Conservation (phyloP, 805 yeast genomes). For the Naumovozyma baii region DNA sequence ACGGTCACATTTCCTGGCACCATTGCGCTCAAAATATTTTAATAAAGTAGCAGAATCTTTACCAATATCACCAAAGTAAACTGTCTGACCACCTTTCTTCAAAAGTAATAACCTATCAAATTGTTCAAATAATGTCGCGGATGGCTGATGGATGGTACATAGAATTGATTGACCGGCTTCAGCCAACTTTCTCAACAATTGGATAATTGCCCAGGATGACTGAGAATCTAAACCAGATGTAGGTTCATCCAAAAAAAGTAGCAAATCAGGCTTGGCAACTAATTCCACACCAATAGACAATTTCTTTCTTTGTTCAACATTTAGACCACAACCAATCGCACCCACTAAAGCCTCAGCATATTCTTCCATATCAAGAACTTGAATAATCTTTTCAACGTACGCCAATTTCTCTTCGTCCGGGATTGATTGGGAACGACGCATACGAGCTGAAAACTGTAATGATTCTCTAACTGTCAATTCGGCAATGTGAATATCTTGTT, state of each 20-base stretch:
- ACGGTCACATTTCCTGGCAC: slow-evolving; percentile 50
- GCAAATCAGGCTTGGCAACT: slow-evolving; percentile 50
- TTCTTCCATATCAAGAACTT: slow-evolving; percentile 49
- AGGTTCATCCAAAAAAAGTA: slow-evolving; percentile 54
- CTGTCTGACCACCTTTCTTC: slow-evolving; percentile 62
- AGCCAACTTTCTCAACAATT: slow-evolving; percentile 48
- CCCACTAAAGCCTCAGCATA: slow-evolving; percentile 68
- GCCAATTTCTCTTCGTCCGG: slow-evolving; percentile 45
- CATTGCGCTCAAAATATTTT: slow-evolving; percentile 52
- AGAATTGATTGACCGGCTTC: slow-evolving; percentile 58
- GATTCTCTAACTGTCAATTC: slow-evolving; percentile 66
- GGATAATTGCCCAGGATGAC: slow-evolving; percentile 52
- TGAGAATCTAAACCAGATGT: slow-evolving; percentile 55
- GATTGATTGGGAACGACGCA: slow-evolving; percentile 47
- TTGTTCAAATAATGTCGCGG: slow-evolving; percentile 51
- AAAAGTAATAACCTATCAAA: slow-evolving; percentile 53
- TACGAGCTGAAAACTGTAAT: slow-evolving; percentile 48
- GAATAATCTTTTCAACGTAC: slow-evolving; percentile 55
- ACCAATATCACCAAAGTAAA: slow-evolving; percentile 61
- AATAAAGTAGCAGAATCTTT: slow-evolving; percentile 43
- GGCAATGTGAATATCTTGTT: slow-evolving; percentile 57
- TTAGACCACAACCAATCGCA: slow-evolving; percentile 52
- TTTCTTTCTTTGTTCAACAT: slow-evolving; percentile 51
- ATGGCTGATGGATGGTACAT: slow-evolving; percentile 64
- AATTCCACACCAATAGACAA: slow-evolving; percentile 55